Evolutionary conservation across 495 filamentous ascomycete genomes (phyloP), one percentile per base, ranked within the genome.

Genomic region (Neurospora tetrasperma): DNA sequence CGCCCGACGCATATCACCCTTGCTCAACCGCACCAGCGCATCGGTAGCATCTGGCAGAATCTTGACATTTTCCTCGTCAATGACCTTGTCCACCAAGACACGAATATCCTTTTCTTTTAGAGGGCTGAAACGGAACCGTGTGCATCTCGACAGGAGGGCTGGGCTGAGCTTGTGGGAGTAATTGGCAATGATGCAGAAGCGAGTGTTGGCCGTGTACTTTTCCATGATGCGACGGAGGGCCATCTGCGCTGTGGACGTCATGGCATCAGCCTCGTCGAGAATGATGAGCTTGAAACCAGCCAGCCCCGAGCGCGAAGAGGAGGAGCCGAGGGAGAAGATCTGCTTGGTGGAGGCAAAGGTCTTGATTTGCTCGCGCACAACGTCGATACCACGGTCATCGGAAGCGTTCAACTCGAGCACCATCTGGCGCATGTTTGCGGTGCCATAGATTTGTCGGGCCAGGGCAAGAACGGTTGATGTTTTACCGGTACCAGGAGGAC

Each of bases 161-260:
- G 96, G 94, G 7, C 93, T 94, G n/a, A 99, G 89, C 81, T 98
- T 99, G 84, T 99, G 96, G 41, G 96, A 97, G 80, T 99, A 99
- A 82, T 99, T 99, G 76, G 96, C 96, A 73, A 99, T 98, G 77
- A 99, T 93, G 83, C 95, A 98, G 82, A 99, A 99, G 70, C 96
- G 88, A 0, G 96, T 97, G 83, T 99, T 98, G 73, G 94, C 93
- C 0, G 96, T 99, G 83, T 98, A 99, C 81, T 96, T 96, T 79
- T 99, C 96, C 96, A 99, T 99, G 72, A 99, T 99, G 59, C 96
- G 84, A 74, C 96, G 89, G 39, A 99, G 86, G 0, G 96, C 96
- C 94, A 98, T 99, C 79, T 99, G 96, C 18, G 96, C 96, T 0
- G 94, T 93, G 27, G 92, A 88, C 7, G 96, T 99, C 96, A 99